Percentiles rank a stretch among this genome's conserved stretches.
phyloP scores from a whole-genome alignment of 345 rosid species.

The Pelargonium nanum region DNA sequence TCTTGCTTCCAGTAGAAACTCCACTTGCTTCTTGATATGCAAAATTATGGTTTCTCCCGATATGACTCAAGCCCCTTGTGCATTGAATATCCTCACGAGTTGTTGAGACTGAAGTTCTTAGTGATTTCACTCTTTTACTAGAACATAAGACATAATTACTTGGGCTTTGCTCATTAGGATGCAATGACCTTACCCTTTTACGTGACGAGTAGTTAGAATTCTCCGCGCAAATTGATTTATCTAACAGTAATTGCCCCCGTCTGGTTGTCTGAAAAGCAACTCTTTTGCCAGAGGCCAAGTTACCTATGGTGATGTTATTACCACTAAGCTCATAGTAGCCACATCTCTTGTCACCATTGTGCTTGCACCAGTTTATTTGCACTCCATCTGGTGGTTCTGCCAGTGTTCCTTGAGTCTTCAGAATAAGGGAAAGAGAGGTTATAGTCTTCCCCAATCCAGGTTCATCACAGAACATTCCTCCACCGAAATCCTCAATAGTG shows the following conservation, averaged over 20 bases:
- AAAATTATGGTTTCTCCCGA: constrained; percentile 51
- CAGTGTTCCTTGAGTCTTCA: constrained; percentile 78
- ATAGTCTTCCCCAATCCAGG: constrained; percentile 97
- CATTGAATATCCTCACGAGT: constrained; percentile 27
- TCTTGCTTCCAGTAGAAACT: constrained; percentile 22
- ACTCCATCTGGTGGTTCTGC: constrained; percentile 74
- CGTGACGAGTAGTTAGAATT: constrained; percentile 23
- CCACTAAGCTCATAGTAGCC: constrained; percentile 70
- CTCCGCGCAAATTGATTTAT: constrained; percentile 15
- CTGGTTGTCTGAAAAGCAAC: constrained; percentile 26
- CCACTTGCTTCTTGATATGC: constrained; percentile 32
- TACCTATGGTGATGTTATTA: constrained; percentile 24
- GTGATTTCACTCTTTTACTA: constrained; percentile 18
- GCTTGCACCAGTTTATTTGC: constrained; percentile 60
- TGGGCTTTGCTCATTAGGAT: constrained; percentile 27
- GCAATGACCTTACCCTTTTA: constrained; percentile 42
- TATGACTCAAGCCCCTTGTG: constrained; percentile 38
- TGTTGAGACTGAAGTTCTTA: constrained; percentile 16
- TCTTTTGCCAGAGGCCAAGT: constrained; percentile 31
- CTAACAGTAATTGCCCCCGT: constrained; percentile 33
- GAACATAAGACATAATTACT: constrained; percentile 22
- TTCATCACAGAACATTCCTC: constrained; percentile 98
- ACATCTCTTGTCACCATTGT: constrained; percentile 52
- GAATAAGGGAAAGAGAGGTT: constrained; percentile 78
- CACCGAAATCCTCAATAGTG: constrained; percentile 64